Evolutionary conservation across 2,329 filamentous ascomycete species (phyloP), one percentile per base, ranked within the genome.

Genomic region (Neopestalotiopsis clavispora): DNA sequence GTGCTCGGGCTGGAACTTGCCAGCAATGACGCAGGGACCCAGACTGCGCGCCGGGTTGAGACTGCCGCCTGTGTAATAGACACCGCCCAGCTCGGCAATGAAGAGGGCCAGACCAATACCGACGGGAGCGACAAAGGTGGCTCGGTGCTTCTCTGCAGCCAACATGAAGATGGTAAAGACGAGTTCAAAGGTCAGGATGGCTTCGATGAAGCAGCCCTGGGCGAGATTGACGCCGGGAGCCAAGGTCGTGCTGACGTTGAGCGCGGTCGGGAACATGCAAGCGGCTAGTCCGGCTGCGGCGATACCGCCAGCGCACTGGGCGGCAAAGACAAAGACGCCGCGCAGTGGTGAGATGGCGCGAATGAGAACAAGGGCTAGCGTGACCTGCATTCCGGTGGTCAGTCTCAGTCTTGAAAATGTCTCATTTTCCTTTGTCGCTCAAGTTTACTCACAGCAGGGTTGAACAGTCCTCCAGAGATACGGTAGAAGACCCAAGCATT

Each of bases 71-170:
- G 81, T 82, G 52, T 79, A 81, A 67, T 77, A 79, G 14, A 82
- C 76, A 7, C 80, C 84, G 6, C 80, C 80, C 68, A 86, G 66
- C 71, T 77, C 61, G 23, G 73, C 75, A 34, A 91, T 82, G 75
- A 91, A 91, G 38, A 91, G 82, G 0, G 88, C 80, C 2, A 91
- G 76, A 0, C 90, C 90, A 72, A 91, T 90, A 2, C 88, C 89
- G 1, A 91, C 79, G 0, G 89, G 89, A 0, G 89, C 89, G 9
- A 91, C 80, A 74, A 84, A 91, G 0, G 89, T 91, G 0, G 86
- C 86, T 71, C 87, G 87, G 76, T 91, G 88, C 76, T 91, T 90
- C 71, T 90, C 87, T 10, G 84, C 85, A 1, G 87, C 88, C 62
- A 90, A 79, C 87, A 90, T 89, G 74, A 86, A 83, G 68, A 88